Base-by-base conservation (phyloP, 352 stramenopile species). In the Phytophthora pistaciae region DNA sequence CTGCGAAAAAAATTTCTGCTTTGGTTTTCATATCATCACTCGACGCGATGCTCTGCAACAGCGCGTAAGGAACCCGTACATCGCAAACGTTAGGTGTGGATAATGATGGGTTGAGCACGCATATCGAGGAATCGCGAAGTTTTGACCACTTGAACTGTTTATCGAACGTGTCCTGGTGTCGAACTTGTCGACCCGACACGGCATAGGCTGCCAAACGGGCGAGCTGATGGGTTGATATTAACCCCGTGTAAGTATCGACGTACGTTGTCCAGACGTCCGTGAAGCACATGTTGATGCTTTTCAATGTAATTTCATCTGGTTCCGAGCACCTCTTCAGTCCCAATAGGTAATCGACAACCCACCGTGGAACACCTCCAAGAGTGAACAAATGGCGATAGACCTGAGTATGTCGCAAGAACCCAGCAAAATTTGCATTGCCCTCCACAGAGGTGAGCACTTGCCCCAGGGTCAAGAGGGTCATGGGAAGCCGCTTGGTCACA, bases 321-420 rank as follows among this genome's bases (percentile, higher is more conserved):
- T 18, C 13, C 16, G 14, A 6, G 38, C 13, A 44, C 38, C 38
- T 44, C 8, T n/a, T 42, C n/a, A 54, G 25, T 14, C 3, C 4
- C 10, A 1, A n/a, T 27, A 72, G n/a, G 23, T 68, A 72, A 7
- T 48, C 29, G 23, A 56, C 52, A 73, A 68, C 13, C 59, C 59
- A 68, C 38, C 59, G 31, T 8, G 66, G 59, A 64, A 73, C 59
- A 46, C 66, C 66, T 20, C 53, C 42, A 64, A 64, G 33, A 68
- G 3, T 1, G 23, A 60, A 49, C 25, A 73, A 60, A 42, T 73
- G 8, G 4, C 40, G 38, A 5, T 58, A 27, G 62, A 72, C 25
- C 21, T 31, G 11, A 5, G 21, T 6, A 20, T 42, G n/a, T 29
- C 11, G 5, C 21, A 70, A 31, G 1, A 60, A 29, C 6, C 21